Evolutionary conservation across 2,329 filamentous ascomycete genomes (phyloP), one percentile per base, ranked within the genome.

Genomic region (Teratosphaeria epicoccoides): DNA sequence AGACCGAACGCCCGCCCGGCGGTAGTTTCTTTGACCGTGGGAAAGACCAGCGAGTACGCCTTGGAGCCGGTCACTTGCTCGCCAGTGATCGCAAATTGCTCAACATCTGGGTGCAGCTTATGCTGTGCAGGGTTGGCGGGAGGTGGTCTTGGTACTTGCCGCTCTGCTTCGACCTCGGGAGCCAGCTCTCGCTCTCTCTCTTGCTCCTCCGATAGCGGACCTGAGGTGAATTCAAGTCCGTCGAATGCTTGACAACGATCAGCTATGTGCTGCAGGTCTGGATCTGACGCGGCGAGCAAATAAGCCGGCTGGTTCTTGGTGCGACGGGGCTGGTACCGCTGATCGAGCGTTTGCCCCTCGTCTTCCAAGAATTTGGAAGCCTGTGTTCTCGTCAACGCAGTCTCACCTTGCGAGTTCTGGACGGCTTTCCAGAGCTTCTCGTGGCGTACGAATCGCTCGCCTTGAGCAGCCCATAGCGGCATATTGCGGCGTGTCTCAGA

Each of bases 151-250:
- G 85, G 70, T 0, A 60, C 49, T 47, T 85, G 68, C 1, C 73
- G 68, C 58, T 87, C 80, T 23, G 76, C 67, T 56, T 87, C 80
- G 0, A 79, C 73, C 54, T 88, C 83, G 0, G 80, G 81, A 0
- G 79, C 72, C 0, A 88, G 68, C 55, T 87, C 84, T 0, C 83
- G 73, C 60, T n/a, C n/a, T n/a, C n/a, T n/a, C n/a, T 88, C 84
- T 56, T 87, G 82, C 52, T 88, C 84, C 58, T 87, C 82, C 2
- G 78, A 68, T n/a, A n/a, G n/a, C n/a, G n/a, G n/a, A n/a, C n/a
- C n/a, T n/a, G n/a, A n/a, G n/a, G n/a, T n/a, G n/a, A n/a, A n/a
- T n/a, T n/a, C n/a, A 0, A 85, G 64, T 0, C 67, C 66, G 0
- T 70, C 68, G 0, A 55, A 49, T 0, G 47, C 47, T 52, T 59